These are phyloP conservation scores for Neonectria faginata DNA, from an alignment of 2,329 filamentous ascomycete genomes.

Conservation along the genomic window DNA sequence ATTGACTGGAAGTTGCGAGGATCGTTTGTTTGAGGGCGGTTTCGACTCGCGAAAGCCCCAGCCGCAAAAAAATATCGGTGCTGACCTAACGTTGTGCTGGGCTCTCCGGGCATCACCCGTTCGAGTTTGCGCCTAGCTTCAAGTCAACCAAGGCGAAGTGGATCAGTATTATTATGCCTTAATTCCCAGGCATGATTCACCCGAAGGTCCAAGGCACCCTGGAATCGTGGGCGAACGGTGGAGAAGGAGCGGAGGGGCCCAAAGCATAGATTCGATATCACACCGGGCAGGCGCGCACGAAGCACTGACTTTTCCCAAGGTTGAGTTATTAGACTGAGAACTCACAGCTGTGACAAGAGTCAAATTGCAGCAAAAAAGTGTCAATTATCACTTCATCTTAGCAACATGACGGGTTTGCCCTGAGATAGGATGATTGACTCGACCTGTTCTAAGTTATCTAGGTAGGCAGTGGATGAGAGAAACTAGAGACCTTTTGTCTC, in stretches of 20 bases:
- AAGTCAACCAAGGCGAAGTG: neutral
- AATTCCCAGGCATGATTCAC: slow-evolving; percentile 3
- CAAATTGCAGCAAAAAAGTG: neutral
- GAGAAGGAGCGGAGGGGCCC: slow-evolving; percentile 1
- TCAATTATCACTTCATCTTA: neutral
- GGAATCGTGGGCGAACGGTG: slow-evolving; percentile 6
- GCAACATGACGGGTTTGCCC: neutral
- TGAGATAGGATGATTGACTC: neutral
- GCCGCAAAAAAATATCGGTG: slow-evolving; percentile 43
- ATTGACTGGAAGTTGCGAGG: slow-evolving; percentile 38
- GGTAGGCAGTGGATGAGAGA: neutral
- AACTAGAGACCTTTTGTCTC: neutral
- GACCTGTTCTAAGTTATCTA: neutral
- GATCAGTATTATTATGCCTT: slow-evolving; percentile 23
- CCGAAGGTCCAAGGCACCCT: neutral
- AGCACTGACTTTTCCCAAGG: neutral
- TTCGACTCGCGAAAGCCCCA: slow-evolving; percentile 37
- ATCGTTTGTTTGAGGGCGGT: slow-evolving; percentile 31
- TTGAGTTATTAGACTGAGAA: neutral
- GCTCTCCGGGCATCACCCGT: slow-evolving; percentile 3
- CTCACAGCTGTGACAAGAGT: neutral
- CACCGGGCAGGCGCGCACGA: slow-evolving; percentile 11
- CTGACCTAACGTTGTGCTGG: slow-evolving; percentile 39
- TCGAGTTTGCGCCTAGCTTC: neutral
- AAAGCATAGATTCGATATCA: neutral